Evolutionary conservation across 1,284 basidiomycete genomes (phyloP).

Genomic region (Polyporus tsugae): DNA sequence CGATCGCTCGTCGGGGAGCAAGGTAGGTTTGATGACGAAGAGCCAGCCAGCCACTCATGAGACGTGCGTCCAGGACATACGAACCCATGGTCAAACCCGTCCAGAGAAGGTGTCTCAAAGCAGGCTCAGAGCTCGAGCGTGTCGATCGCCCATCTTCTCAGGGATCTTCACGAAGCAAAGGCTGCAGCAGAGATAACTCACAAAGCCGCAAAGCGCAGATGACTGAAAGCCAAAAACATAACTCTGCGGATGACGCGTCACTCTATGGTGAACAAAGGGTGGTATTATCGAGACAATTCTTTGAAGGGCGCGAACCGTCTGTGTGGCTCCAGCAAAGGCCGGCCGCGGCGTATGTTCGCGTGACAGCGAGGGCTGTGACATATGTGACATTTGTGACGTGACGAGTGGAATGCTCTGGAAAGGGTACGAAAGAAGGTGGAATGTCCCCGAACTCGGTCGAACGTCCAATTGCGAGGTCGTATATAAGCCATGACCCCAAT

Average conservation of each 20-base stretch:
- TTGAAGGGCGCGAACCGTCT: neutral
- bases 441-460: constrained; percentile 32
- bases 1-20: neutral
- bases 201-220: neutral
- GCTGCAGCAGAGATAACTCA: no score
- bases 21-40: neutral
- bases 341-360: constrained; percentile 13
- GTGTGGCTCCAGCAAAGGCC: constrained; percentile 6
- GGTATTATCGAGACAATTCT: neutral
- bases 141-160: no score
- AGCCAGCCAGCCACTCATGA: neutral
- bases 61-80: neutral
- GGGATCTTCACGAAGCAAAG: no score
- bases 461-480: constrained; percentile 18
- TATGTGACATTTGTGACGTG: constrained; percentile 30
- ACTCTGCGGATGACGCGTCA: neutral
- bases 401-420: constrained; percentile 34
- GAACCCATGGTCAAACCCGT: no score
- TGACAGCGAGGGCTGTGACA: constrained; percentile 13
- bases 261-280: neutral
- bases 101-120: neutral
- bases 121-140: neutral
- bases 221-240: neutral
- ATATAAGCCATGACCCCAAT: constrained; percentile 28
- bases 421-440: constrained; percentile 34